A percentile compares a stretch with the other conserved stretches of the same genome.
Conservation (phyloP, 1,139 yeast genomes). For the Candida glucosophila region DNA sequence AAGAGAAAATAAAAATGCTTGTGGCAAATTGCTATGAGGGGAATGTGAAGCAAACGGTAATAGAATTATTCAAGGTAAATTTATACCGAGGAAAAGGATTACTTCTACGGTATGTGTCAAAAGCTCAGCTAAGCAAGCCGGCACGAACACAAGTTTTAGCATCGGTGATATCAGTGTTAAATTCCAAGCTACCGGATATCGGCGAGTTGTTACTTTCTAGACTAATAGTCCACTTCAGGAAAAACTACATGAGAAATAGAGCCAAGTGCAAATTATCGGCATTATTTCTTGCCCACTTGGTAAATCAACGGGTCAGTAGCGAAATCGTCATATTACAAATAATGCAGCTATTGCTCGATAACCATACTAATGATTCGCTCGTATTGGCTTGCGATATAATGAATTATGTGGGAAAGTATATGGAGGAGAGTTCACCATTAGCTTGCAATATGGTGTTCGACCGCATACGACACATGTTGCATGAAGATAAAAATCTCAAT, state of each 20-base stretch:
- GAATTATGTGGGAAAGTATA: constrained; percentile 14
- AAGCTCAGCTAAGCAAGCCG: constrained; percentile 37
- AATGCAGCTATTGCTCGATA: constrained; percentile 45
- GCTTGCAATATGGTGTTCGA: constrained; percentile 48
- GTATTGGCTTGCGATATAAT: constrained; percentile 18
- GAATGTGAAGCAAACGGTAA: constrained; percentile 41
- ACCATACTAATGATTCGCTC: constrained; percentile 40
- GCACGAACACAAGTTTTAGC: constrained; percentile 45
- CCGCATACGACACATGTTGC: constrained; percentile 49
- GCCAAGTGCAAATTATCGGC: constrained; percentile 32
- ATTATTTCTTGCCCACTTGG: constrained; percentile 52
- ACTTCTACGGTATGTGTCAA: constrained; percentile 48
- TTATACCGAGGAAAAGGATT: constrained; percentile 54
- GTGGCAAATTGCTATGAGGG: constrained; percentile 36
- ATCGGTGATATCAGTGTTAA: constrained; percentile 49
- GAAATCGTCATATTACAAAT: constrained; percentile 60
- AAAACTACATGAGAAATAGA: constrained; percentile 41
- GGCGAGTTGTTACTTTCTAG: constrained; percentile 54
- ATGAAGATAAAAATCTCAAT: constrained; percentile 40
- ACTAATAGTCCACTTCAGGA: constrained; percentile 51
- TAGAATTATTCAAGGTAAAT: constrained; percentile 46
- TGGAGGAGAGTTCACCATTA: constrained; percentile 13
- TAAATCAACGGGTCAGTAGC: constrained; percentile 57
- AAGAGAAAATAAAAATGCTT: constrained; percentile 37
- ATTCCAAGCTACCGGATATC: constrained; percentile 61